Base-by-base conservation (phyloP, 148 eudicot species). In the Camellia granthamiana region DNA sequence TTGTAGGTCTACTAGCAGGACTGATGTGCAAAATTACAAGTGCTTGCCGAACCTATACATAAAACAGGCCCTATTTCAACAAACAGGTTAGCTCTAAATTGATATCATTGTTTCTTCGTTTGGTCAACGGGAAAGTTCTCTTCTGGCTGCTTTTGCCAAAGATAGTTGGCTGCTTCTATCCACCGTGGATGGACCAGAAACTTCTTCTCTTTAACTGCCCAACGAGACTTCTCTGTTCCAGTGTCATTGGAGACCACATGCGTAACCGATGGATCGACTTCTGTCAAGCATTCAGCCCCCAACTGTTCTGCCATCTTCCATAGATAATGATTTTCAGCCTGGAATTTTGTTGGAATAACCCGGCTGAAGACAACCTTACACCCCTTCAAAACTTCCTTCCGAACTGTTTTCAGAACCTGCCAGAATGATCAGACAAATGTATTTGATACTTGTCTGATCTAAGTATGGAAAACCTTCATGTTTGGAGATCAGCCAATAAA, bases 221-320 rank as follows among this genome's bases (percentile, higher is more conserved):
- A 90, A 6, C 87, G 94, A 1, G 97, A 91, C 84, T 92, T 92
- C 46, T 94, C 92, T 0, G 94, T 94, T 47, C 90, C 91, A 2
- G 86, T 43, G 69, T 94, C 92, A 2, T 73, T 54, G 44, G 98
- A 91, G 16, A 94, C 92, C 11, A 94, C 91, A 69, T 94, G 97
- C 0, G 98, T 94, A 44, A 92, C 89, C 0, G 88, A 78, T 2
- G 83, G 69, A 60, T 90, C 93, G 0, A 86, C 23, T 59, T 91
- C 86, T 6, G 85, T 84, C 3, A 86, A 82, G 86, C 94, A 92
- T 23, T 78, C 86, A 5, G 98, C 98, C 54, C 98, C 98, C 80
- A 94, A 72, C 74, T 86, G 85, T 71, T 90, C 97, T 2, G 98
- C 98, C 87, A 88, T 85, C 81, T 81, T 91, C 98, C 98, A 92